phyloP scores from a whole-genome alignment of 176 grass and related monocot genomes.

The Rhynchospora tenuis region DNA sequence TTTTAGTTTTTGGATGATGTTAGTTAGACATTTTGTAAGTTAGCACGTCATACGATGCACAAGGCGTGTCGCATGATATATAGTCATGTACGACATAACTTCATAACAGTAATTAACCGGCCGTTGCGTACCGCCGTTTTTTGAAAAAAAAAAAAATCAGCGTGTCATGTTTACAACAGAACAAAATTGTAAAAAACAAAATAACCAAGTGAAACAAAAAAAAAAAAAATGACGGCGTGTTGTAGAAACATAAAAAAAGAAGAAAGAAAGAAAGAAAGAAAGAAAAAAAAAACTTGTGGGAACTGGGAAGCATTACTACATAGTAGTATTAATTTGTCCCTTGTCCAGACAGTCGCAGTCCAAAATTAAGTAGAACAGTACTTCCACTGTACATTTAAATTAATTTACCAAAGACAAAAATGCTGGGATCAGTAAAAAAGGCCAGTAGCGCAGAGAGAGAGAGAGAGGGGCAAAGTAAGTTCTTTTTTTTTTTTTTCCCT shows the following conservation, averaged over 20 bases:
- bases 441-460: neutral
- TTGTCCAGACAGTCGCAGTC: slow-evolving; percentile 11
- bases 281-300: neutral
- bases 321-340: slow-evolving; percentile 5
- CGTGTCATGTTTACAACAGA: neutral
- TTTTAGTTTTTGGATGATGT: too few relatives aligned
- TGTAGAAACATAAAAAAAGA: neutral
- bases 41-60: too few relatives aligned
- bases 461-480: neutral
- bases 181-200: neutral
- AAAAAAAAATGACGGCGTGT: neutral
- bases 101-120: too few relatives aligned
- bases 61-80: too few relatives aligned
- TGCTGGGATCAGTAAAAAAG: neutral
- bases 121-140: too few relatives aligned
- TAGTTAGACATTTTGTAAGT: too few relatives aligned
- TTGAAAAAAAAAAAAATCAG: too few relatives aligned
- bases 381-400: neutral
- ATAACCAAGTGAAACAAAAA: neutral
- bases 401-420: slow-evolving; percentile 14
- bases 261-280: too few relatives aligned
- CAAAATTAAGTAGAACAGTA: neutral
- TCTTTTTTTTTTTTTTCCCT: too few relatives aligned
- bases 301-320: neutral
- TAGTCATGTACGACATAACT: too few relatives aligned